These are phyloP conservation scores for Pestalotiopsis sp. DNA, from an alignment of 2,329 filamentous ascomycete genomes.

Conservation along the genomic window DNA sequence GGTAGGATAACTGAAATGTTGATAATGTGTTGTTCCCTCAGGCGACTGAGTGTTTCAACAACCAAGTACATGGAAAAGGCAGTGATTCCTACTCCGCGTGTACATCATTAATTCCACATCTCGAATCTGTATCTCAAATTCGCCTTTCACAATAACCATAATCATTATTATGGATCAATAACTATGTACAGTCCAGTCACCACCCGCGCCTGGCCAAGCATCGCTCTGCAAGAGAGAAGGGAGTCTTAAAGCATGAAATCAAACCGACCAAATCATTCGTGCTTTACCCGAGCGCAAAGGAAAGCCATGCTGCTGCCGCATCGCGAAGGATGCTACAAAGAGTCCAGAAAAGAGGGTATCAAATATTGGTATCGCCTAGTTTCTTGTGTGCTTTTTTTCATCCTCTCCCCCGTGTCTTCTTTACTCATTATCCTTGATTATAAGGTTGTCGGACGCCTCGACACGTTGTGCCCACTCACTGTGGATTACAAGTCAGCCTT, in stretches of 20 bases:
- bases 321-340: neutral
- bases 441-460: conserved; percentile 60
- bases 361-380: conserved; percentile 18
- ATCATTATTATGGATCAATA: neutral
- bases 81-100: too few relatives aligned
- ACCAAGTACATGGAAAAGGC: too few relatives aligned
- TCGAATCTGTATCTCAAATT: neutral
- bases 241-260: conserved; percentile 2
- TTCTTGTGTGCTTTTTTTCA: neutral
- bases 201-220: neutral
- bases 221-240: neutral
- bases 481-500: conserved; percentile 25
- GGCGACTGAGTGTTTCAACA: too few relatives aligned
- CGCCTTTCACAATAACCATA: neutral
- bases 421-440: conserved; percentile 47
- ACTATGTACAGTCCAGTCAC: conserved; percentile 1
- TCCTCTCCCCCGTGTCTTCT: neutral
- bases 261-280: conserved; percentile 2
- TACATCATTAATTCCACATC: neutral
- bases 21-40: too few relatives aligned
- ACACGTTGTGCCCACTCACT: conserved; percentile 71
- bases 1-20: too few relatives aligned
- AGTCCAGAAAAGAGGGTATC: conserved; percentile 25
- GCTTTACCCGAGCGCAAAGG: neutral
- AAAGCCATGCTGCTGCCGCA: neutral